Conservation (phyloP, 495 filamentous ascomycete genomes). For the Penicillium samsonianum region DNA sequence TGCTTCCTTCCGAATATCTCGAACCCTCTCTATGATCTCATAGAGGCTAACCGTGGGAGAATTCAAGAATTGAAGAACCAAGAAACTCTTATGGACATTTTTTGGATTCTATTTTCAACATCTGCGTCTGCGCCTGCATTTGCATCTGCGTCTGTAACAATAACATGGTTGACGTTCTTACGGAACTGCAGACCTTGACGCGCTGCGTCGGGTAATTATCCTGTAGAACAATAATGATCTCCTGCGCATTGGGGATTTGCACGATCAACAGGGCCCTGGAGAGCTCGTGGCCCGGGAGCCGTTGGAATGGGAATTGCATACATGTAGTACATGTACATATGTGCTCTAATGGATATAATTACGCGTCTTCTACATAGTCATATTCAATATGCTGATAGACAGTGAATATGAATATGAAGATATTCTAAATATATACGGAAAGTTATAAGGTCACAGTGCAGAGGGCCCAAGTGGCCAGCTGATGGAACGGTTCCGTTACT, state of each 20-base stretch:
- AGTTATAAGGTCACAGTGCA: conserved; percentile 40
- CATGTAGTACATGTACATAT: not conserved
- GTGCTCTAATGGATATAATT: not conserved
- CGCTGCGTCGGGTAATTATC: conserved; percentile 8
- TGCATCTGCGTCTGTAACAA: conserved; percentile 6
- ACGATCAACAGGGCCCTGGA: conserved; percentile 23
- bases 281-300: conserved; percentile 4
- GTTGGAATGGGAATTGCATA: conserved; percentile 5
- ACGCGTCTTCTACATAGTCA: not conserved
- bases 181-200: conserved; percentile 3
- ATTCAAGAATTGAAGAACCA: not conserved
- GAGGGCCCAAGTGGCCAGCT: conserved; percentile 14
- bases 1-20: not conserved
- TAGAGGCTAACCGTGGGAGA: not conserved
- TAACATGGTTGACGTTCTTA: conserved; percentile 7
- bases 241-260: conserved; percentile 6
- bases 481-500: conserved; percentile 24
- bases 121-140: not conserved
- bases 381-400: too few relatives aligned
- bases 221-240: conserved; percentile 6
- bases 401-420: not conserved
- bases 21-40: conserved; percentile 1
- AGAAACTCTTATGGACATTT: not conserved
- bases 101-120: not conserved
- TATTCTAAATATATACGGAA: not conserved